A percentile compares a stretch with the other conserved stretches of the same genome.
These are phyloP conservation scores for Gentiana macrophylla DNA, from an alignment of 257 asterid species.

Conservation along the genomic window DNA sequence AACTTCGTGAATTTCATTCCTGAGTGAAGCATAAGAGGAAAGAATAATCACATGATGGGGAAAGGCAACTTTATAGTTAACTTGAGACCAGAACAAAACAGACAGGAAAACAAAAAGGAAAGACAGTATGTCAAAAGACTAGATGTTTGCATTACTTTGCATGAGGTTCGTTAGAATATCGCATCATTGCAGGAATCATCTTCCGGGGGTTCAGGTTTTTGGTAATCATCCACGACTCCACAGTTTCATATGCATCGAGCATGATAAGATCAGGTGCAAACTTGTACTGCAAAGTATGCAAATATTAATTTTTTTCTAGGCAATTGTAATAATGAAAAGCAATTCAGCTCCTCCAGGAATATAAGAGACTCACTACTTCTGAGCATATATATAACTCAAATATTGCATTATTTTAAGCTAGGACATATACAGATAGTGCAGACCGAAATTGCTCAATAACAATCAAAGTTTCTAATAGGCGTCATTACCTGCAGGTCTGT, in stretches of 20 bases:
- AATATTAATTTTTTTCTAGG: too few relatives aligned
- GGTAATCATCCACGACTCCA: constrained; percentile 95
- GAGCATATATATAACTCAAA: too few relatives aligned
- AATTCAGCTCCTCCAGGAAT: too few relatives aligned
- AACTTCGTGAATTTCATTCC: constrained; percentile 98
- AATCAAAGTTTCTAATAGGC: constrained; percentile 7
- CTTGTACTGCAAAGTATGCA: constrained; percentile 57
- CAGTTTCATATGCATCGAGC: constrained; percentile 99
- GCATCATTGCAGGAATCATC: constrained; percentile 99
- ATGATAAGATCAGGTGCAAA: constrained; percentile 94
- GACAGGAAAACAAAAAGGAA: background rate
- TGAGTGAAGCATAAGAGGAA: constrained; percentile 20
- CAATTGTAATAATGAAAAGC: too few relatives aligned
- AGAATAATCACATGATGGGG: too few relatives aligned
- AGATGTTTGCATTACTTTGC: constrained; percentile 62
- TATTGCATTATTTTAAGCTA: background rate
- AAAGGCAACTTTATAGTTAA: too few relatives aligned
- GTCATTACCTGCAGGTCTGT: constrained; percentile 75
- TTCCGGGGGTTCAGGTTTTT: constrained; percentile 84
- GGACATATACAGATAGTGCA: constrained; percentile 7
- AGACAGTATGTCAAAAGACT: constrained; percentile 7
- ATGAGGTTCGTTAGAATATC: constrained; percentile 93
- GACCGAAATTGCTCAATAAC: constrained; percentile 7
- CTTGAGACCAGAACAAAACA: background rate
- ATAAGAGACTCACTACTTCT: too few relatives aligned